A percentile compares a stretch with the other conserved stretches of the same genome.
Conservation (phyloP, 345 rosid species). For the thale cress (Arabidopsis thaliana) region TAIR10.1 NC_003070.9:5992501-5993000, state of each 20-base stretch:
- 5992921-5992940: constrained; percentile 80
- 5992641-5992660: constrained; percentile 35
- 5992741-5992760: constrained; percentile 5
- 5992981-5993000: constrained; percentile 49
- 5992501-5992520: constrained; percentile 44
- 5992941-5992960: constrained; percentile 81
- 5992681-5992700: constrained; percentile 5
- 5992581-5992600: constrained; percentile 49
- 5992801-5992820: constrained; percentile 8
- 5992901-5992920: constrained; percentile 61
- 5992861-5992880: constrained; percentile 10
- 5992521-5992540: constrained; percentile 66
- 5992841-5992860: neutral
- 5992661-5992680: constrained; percentile 14
- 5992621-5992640: constrained; percentile 79
- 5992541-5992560: constrained; percentile 46
- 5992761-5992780: constrained; percentile 23
- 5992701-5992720: constrained; percentile 29
- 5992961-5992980: constrained; percentile 73
- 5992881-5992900: constrained; percentile 30
- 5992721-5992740: constrained; percentile 22
- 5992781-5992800: constrained; percentile 21
- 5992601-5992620: constrained; percentile 65
- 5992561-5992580: constrained; percentile 39
- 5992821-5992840: constrained; percentile 24